Evolutionary conservation across 1,139 yeast genomes (phyloP), one percentile per base, ranked within the genome.

Genomic region (Debaryomyces psychrophilus): DNA sequence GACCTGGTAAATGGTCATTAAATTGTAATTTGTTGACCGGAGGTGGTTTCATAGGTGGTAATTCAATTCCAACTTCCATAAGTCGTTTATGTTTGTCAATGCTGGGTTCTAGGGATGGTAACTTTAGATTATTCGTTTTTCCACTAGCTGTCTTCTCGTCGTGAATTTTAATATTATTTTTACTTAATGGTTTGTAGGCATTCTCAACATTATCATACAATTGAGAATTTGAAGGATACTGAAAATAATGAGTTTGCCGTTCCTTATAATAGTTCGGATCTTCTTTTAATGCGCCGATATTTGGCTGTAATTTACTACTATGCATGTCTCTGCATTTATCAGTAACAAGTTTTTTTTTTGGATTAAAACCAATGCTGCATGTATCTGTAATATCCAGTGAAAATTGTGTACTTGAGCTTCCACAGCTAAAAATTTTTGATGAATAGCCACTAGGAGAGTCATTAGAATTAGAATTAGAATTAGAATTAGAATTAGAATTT

Each of bases 141-240:
- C 17, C 7, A 18, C 29, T 29, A 23, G 43, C 39, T 8, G 27
- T 31, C 5, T 31, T 31, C 27, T 20, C 27, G 15, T 53, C 50
- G 35, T 51, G 56, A 18, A 49, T 44, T 28, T 47, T 41, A 12
- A 55, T 50, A 31, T 56, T 56, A n/a, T 50, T 44, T 5, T 46
- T 46, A 29, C 57, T 54, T 36, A 54, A 44, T 17, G 36, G 34
- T 11, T 36, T 35, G 22, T 28, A 25, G n/a, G 26, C 36, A 8
- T 15, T 36, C 5, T 23, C 12, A 6, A 5, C 22, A 41, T 41
- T 39, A 31, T 54, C 47, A 40, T 61, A 58, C 39, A 64, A 51
- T 50, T 59, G 61, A n/a, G 68, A 61, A 15, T 50, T 40, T 6
- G 51, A 52, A 1, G 68, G 68, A 40, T 64, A 64, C 44, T 56